phyloP scores from a whole-genome alignment of 768 basidiomycete species.

The Kondoa subrosea region DNA sequence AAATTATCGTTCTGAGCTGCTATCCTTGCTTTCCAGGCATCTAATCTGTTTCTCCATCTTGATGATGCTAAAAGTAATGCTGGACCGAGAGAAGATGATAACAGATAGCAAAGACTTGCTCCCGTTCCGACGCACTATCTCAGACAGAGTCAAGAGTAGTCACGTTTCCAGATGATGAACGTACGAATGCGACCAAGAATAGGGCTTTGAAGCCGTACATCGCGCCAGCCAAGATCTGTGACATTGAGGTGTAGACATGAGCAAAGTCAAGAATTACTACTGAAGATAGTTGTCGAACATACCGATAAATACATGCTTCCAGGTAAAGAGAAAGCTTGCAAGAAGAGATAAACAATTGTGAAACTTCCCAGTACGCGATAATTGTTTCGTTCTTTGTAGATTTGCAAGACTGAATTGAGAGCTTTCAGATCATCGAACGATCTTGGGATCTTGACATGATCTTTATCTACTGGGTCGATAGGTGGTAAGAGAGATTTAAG shows the following conservation, averaged over 20 bases:
- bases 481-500: constrained; percentile 45
- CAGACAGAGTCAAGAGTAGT: background rate
- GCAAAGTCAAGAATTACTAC: background rate
- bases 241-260: background rate
- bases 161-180: constrained; percentile 16
- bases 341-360: constrained; percentile 56
- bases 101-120: constrained; percentile 76
- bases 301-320: constrained; percentile 95
- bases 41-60: constrained; percentile 63
- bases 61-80: constrained; percentile 76
- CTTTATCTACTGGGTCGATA: constrained; percentile 50
- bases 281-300: constrained; percentile 41
- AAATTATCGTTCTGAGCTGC: constrained; percentile 62
- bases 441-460: constrained; percentile 61
- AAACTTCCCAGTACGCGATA: constrained; percentile 72
- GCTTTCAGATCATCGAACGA: constrained; percentile 72
- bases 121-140: constrained; percentile 64
- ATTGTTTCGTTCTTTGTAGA: constrained; percentile 78
- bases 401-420: constrained; percentile 67
- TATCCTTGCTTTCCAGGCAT: constrained; percentile 66
- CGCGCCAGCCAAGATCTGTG: constrained; percentile 54
- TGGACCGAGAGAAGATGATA: constrained; percentile 80
- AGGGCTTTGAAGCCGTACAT: constrained; percentile 80
- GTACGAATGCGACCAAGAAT: constrained; percentile 64
- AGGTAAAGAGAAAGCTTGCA: constrained; percentile 90